Conservation (phyloP, 306 rosid species). For the Gastrolobium villosum region DNA sequence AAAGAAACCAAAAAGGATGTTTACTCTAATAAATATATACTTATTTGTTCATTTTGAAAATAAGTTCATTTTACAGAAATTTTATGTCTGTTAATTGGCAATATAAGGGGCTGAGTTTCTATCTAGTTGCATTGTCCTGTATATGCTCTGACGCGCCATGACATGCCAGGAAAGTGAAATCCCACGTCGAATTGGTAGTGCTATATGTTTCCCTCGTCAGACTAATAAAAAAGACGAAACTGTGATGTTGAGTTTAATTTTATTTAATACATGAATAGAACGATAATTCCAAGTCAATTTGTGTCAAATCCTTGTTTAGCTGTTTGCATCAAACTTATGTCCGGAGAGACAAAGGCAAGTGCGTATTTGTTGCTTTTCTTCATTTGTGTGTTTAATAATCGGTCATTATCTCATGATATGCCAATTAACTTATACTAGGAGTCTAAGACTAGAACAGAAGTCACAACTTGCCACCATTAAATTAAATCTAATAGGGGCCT, state of each 20-base stretch:
- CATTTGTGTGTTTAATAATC: background rate
- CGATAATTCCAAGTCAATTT: background rate
- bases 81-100: background rate
- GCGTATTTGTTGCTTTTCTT: constrained; percentile 12
- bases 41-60: too few species aligned
- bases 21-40: too few species aligned
- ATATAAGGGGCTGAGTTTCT: background rate
- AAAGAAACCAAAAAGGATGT: too few species aligned
- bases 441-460: background rate
- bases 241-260: constrained; percentile 1
- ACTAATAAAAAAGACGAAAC: background rate
- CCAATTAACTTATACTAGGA: background rate
- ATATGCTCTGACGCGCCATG: constrained; percentile 8
- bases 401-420: constrained; percentile 32
- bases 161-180: constrained; percentile 6
- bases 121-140: constrained; percentile 12
- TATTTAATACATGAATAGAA: background rate
- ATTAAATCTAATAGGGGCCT: background rate
- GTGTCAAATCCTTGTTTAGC: constrained; percentile 36
- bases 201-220: background rate
- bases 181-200: background rate
- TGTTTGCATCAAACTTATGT: constrained; percentile 26
- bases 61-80: too few species aligned
- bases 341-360: constrained; percentile 34
- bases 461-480: background rate